Base-by-base conservation (phyloP, 2,329 filamentous ascomycete genomes). In the Myriosclerotinia scirpicola region DNA sequence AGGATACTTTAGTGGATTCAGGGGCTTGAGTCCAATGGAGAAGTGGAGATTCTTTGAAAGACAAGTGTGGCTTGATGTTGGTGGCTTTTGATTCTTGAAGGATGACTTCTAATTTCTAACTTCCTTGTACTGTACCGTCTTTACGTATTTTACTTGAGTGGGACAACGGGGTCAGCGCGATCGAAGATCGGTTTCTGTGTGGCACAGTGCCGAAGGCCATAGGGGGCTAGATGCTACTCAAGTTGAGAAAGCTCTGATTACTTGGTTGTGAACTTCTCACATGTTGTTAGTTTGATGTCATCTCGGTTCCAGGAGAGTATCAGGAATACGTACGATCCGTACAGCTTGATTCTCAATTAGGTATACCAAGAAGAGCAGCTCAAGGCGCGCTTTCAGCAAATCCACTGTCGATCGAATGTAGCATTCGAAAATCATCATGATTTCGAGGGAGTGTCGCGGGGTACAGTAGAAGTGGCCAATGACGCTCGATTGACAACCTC, bases 271-370 rank as follows among this genome's bases (percentile, higher is more conserved):
- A 12, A 15, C 6, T n/a, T 42, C 34, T 63, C 17, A 22, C 22
- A 15, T 54, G 50, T 42, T 40, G 26, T 63, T 63, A 54, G 36
- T 64, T 64, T 48, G 61, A 64, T 64, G 61, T 56, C 61, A 64
- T 56, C 52, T 42, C 30, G 26, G n/a, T 50, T 38, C 36, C 30
- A 38, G 58, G 55, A 30, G 55, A 50, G 2, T 17, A 4, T 7
- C 6, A 40, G 34, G 34, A 22, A 26, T 48, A 20, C 30, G 30
- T 38, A 38, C 14, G 5, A 61, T 38, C 58, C 36, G n/a, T 61
- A 38, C 44, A 40, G 17, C n/a, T 50, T 61, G 14, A 22, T 54
- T 54, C 22, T 34, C 22, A 9, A 54, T 22, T 11, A n/a, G n/a
- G n/a, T n/a, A 53, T 38, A 52, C 59, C 59, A 50, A 62, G 46